These are phyloP conservation scores for Saccharomyces uvarum DNA, from an alignment of 1,139 yeast species.

Conservation along the genomic window DNA sequence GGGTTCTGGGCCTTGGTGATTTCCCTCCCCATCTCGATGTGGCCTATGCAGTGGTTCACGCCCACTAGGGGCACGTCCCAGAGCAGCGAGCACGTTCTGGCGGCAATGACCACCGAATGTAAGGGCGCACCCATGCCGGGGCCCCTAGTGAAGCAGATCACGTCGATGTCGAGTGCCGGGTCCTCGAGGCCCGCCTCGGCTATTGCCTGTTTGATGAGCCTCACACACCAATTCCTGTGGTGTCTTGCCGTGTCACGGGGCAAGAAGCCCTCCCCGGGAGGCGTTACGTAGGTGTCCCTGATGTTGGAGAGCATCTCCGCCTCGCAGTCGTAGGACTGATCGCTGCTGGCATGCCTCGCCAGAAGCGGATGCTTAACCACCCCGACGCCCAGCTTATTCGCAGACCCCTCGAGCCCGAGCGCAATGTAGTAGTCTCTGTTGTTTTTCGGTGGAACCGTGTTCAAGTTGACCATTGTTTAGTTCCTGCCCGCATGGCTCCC, in stretches of 20 bases:
- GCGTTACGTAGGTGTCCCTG: conserved; percentile 89
- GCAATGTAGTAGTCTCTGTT: conserved; percentile 56
- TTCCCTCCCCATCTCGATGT: conserved; percentile 97
- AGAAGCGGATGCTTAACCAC: conserved; percentile 64
- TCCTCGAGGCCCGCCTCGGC: conserved; percentile 48
- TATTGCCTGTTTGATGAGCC: conserved; percentile 63
- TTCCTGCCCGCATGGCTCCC: neutral
- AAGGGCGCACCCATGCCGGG: conserved; percentile 99
- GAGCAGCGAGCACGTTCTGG: conserved; percentile 72
- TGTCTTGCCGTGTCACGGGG: conserved; percentile 96
- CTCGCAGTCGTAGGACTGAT: conserved; percentile 31
- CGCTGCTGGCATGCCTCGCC: conserved; percentile 35
- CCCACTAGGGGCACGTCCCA: conserved; percentile 87
- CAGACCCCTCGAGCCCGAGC: conserved; percentile 91
- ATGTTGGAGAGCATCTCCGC: conserved; percentile 79
- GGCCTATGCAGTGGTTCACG: conserved; percentile 95
- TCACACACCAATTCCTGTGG: conserved; percentile 90
- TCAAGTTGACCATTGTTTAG: neutral
- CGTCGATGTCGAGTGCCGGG: conserved; percentile 55
- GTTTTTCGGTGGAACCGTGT: conserved; percentile 21
- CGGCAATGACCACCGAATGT: conserved; percentile 87
- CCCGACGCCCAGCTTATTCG: conserved; percentile 93
- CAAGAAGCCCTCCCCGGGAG: conserved; percentile 96
- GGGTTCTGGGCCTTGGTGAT: conserved; percentile 94
- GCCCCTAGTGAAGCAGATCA: conserved; percentile 93